A percentile compares a stretch with the other conserved stretches of the same genome.
These are phyloP conservation scores for Chenopodium quinoa DNA, from an alignment of 148 eudicot genomes.

Conservation along the genomic window DNA sequence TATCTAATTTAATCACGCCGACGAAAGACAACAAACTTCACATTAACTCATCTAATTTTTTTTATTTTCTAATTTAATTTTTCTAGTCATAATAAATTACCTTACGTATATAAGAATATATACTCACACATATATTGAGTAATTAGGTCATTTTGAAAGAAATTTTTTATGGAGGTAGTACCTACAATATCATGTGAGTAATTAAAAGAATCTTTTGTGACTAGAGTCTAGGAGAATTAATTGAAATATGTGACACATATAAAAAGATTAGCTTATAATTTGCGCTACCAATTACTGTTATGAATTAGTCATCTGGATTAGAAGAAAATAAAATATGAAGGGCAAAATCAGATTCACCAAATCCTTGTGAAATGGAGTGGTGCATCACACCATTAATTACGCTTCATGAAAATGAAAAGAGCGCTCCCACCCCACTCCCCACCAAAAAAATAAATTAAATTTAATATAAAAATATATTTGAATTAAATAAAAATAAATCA, in stretches of 20 bases:
- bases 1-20: background rate
- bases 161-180: background rate
- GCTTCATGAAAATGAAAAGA: slow-evolving; percentile 17
- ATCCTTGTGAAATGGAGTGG: slow-evolving; percentile 1
- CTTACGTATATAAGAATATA: background rate
- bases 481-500: background rate
- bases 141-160: background rate
- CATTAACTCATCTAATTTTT: background rate
- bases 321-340: background rate
- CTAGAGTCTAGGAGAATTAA: background rate
- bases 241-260: background rate
- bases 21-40: background rate
- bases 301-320: slow-evolving; percentile 1
- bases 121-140: background rate
- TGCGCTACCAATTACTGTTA: background rate
- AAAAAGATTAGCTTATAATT: background rate
- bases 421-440: background rate
- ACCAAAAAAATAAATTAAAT: background rate
- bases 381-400: slow-evolving; percentile 10
- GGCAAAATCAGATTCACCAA: slow-evolving; percentile 7
- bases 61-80: no score
- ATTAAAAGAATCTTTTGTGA: background rate
- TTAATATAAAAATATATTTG: no score
- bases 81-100: no score
- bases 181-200: background rate